A percentile compares a stretch with the other conserved stretches of the same genome.
These are phyloP conservation scores for Striga hermonthica DNA, from an alignment of 305 asterid species.

Conservation along the genomic window DNA sequence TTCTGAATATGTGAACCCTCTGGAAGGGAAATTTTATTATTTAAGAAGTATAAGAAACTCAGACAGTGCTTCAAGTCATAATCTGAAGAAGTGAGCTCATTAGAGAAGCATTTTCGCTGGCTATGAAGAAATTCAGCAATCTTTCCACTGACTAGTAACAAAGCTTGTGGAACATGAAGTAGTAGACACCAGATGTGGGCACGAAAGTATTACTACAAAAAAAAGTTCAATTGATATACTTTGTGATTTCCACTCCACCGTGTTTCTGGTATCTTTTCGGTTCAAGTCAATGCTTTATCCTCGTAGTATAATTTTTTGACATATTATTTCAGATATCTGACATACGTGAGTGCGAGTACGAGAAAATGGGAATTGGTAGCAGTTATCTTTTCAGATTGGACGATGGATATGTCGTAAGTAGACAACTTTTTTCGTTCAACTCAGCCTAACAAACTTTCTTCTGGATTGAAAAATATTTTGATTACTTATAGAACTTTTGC, in stretches of 20 bases:
- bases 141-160: conserved; percentile 15
- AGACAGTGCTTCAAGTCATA: conserved; percentile 11
- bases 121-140: background rate
- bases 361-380: conserved; percentile 98
- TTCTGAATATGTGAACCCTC: background rate
- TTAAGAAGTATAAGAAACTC: conserved; percentile 15
- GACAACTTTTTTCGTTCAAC: conserved; percentile 28
- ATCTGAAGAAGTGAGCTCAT: conserved; percentile 6
- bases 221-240: background rate
- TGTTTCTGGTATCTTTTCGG: conserved; percentile 14
- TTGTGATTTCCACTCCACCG: conserved; percentile 1
- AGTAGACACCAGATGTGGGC: conserved; percentile 12
- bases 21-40: background rate
- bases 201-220: conserved; percentile 3
- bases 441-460: conserved; percentile 18
- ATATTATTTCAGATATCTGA: conserved; percentile 70
- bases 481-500: background rate
- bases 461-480: conserved; percentile 14
- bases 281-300: conserved; percentile 18
- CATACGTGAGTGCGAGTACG: conserved; percentile 84
- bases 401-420: conserved; percentile 96
- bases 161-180: conserved; percentile 9
- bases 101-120: conserved; percentile 11
- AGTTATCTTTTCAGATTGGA: conserved; percentile 98
- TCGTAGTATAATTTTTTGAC: conserved; percentile 1